A percentile compares a stretch with the other conserved stretches of the same genome.
These are phyloP conservation scores for Diaporthe sp. DNA, from an alignment of 2,329 filamentous ascomycete genomes.

Conservation along the genomic window DNA sequence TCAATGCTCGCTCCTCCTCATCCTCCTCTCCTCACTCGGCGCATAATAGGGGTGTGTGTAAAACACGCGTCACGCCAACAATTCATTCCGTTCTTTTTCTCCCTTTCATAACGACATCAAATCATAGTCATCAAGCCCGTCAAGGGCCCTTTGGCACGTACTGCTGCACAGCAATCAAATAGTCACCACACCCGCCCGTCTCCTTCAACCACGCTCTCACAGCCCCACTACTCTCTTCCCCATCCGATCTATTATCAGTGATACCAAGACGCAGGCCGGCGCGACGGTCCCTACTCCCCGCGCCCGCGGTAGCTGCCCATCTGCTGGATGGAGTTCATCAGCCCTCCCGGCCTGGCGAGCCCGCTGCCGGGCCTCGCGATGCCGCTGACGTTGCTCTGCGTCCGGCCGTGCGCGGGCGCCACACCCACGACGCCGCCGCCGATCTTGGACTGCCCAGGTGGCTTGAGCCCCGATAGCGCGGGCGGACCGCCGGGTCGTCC, in stretches of 20 bases:
- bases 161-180: not conserved
- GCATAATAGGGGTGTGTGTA: not conserved
- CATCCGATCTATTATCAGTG: not conserved
- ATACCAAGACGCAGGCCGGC: not conserved
- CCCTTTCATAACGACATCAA: conserved; percentile 37
- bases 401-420: conserved; percentile 55
- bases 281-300: conserved; percentile 45
- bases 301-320: conserved; percentile 78
- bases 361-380: conserved; percentile 66
- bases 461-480: conserved; percentile 68
- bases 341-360: conserved; percentile 71
- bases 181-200: not conserved
- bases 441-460: conserved; percentile 69
- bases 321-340: conserved; percentile 89
- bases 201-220: not conserved
- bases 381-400: conserved; percentile 58
- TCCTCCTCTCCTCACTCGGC: not conserved
- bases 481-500: conserved; percentile 52
- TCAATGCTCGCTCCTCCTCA: not conserved
- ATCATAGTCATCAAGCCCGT: conserved; percentile 36
- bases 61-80: conserved; percentile 8
- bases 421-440: conserved; percentile 54
- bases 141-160: not conserved
- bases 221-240: not conserved
- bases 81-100: conserved; percentile 21